These are phyloP conservation scores for Phaffia tasmanica DNA, from an alignment of 768 basidiomycete species.

Conservation along the genomic window DNA sequence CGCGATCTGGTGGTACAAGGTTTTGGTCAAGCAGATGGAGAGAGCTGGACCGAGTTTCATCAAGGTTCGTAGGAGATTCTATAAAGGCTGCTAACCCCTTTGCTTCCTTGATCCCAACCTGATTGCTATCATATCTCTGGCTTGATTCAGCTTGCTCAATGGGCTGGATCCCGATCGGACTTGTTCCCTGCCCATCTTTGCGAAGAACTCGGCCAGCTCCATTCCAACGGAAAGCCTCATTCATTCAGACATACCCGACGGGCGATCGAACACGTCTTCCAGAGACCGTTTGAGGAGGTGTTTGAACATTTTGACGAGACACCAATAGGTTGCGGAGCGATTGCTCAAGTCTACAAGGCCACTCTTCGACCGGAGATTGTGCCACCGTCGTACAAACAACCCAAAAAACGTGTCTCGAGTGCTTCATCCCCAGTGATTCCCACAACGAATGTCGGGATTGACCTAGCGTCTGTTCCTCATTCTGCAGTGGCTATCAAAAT, in stretches of 20 bases:
- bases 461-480: slow-evolving; percentile 48
- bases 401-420: slow-evolving; percentile 49
- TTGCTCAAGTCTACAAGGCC: slow-evolving; percentile 92
- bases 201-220: slow-evolving; percentile 67
- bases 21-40: slow-evolving; percentile 80
- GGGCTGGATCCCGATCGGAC: slow-evolving; percentile 92
- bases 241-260: slow-evolving; percentile 62
- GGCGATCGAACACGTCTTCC: slow-evolving; percentile 74
- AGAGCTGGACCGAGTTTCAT: slow-evolving; percentile 92
- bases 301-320: slow-evolving; percentile 77
- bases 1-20: slow-evolving; percentile 94
- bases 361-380: slow-evolving; percentile 72
- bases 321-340: slow-evolving; percentile 97
- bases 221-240: slow-evolving; percentile 79
- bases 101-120: neutral
- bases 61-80: slow-evolving; percentile 50
- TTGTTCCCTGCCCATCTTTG: slow-evolving; percentile 81
- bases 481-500: slow-evolving; percentile 91
- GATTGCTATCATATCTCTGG: neutral
- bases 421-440: slow-evolving; percentile 35
- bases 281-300: slow-evolving; percentile 68
- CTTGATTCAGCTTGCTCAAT: slow-evolving; percentile 72
- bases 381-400: slow-evolving; percentile 69
- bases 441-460: slow-evolving; percentile 13
- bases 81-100: neutral